Conservation (phyloP, 139 green algal species). For the Axilococcus clingmanii region DNA sequence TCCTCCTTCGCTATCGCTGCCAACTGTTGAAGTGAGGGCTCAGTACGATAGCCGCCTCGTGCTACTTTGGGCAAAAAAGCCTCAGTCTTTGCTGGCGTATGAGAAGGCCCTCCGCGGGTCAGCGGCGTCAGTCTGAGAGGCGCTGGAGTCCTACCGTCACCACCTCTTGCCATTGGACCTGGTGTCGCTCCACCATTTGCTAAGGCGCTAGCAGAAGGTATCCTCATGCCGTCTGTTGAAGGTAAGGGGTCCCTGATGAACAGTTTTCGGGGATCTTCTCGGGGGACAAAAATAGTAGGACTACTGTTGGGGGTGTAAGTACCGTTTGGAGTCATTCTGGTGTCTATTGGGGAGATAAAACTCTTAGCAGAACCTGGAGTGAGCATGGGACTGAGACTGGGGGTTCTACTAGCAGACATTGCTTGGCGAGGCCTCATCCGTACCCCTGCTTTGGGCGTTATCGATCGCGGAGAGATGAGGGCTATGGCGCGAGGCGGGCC, state of each 20-base stretch:
- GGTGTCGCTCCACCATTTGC: constrained; percentile 4
- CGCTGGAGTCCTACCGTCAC: constrained; percentile 17
- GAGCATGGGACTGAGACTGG: too few species aligned
- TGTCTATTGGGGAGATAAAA: neutral
- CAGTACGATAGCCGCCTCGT: constrained; percentile 43
- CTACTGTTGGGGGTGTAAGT: constrained; percentile 9
- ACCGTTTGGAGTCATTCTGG: neutral
- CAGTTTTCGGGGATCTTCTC: constrained; percentile 68
- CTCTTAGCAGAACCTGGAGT: constrained; percentile 19
- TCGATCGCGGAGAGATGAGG: constrained; percentile 41
- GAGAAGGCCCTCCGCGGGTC: neutral
- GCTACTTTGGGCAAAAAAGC: constrained; percentile 19
- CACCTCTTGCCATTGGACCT: neutral
- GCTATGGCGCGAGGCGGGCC: constrained; percentile 15
- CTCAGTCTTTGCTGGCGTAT: constrained; percentile 16
- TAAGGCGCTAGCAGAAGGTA: constrained; percentile 1
- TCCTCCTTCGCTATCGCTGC: constrained; percentile 45
- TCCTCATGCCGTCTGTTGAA: constrained; percentile 22
- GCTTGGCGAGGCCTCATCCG: constrained; percentile 24
- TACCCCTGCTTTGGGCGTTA: constrained; percentile 46
- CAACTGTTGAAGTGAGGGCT: constrained; percentile 42
- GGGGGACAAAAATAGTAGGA: constrained; percentile 40
- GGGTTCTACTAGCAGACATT: constrained; percentile 10
- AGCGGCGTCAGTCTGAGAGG: neutral
- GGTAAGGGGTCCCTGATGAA: constrained; percentile 68